Base-by-base conservation (phyloP, 192 early-diverging fungal genomes). In the Backusella mclennaniae region DNA sequence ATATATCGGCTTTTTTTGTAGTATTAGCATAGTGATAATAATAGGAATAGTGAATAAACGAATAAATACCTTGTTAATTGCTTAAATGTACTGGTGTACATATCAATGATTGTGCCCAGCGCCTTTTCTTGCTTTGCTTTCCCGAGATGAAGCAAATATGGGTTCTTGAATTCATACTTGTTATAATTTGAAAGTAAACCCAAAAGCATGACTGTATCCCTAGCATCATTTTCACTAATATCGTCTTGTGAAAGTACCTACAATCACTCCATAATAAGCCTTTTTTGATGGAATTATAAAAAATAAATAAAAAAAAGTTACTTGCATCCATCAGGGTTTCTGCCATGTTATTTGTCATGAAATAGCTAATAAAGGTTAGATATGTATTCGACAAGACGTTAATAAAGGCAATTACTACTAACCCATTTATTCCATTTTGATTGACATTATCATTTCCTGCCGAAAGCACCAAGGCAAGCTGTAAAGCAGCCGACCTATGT, bases 351-450 rank as follows among this genome's bases (percentile, higher is more conserved):
- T 84, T 81, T 56, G 86, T 78, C 82, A 89, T 89, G 35, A 89
- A 86, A 69, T 88, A 89, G 21, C 81, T 82, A 73, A 33, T 35
- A 23, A 4, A 38, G 6, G 17, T 14, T 35, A 1, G 41, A 6
- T 11, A 52, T 15, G 6, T n/a, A n/a, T 14, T 17, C 9, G 5
- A 76, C 2, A 56, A 41, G 38, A 4, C 12, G 19, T 11, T 29
- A n/a, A 23, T 11, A 31, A 9, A 0, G 15, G 6, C 46, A 21
- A 12, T 7, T 6, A 6, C 6, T 44, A 73, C 42, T 26, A 56
- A 83, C 77, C 81, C 88, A 74, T 89, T 89, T 73, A 89, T 33
- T 66, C 81, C 88, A 73, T 88, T 89, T 73, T 89, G 85, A 74
- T 88, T 89, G 35, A 89, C 82, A 69, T 89, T 88, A 41, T 84